These are phyloP conservation scores for Stevia rebaudiana DNA, from an alignment of 140 eudicot genomes.

Conservation along the genomic window DNA sequence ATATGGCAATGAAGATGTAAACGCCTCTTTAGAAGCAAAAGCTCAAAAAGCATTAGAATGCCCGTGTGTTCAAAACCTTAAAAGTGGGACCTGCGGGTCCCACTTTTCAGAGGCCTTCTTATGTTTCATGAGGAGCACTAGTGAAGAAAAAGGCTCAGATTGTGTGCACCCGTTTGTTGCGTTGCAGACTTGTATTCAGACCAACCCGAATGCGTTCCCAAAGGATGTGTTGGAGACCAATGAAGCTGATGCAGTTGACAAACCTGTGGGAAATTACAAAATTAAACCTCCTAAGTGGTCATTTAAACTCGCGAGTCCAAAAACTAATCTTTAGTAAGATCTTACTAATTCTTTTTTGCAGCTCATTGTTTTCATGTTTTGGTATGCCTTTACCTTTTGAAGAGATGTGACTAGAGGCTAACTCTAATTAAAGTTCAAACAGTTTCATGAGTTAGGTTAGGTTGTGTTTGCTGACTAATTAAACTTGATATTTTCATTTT, in stretches of 20 bases:
- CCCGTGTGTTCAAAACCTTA: conserved; percentile 82
- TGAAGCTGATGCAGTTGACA: conserved; percentile 34
- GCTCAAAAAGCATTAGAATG: conserved; percentile 88
- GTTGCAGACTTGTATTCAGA: conserved; percentile 66
- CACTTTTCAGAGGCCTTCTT: conserved; percentile 72
- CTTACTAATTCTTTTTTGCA: not conserved
- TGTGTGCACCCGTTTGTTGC: conserved; percentile 87
- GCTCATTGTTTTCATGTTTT: not conserved
- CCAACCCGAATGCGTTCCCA: conserved; percentile 59
- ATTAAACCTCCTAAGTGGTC: conserved; percentile 73
- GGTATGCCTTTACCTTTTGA: not conserved
- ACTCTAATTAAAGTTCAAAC: no score
- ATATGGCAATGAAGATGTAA: conserved; percentile 54
- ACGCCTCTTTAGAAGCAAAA: conserved; percentile 52
- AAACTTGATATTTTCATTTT: not conserved
- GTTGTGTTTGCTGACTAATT: not conserved
- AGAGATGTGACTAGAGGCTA: not conserved
- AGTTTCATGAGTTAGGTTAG: not conserved
- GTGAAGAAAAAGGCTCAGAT: conserved; percentile 91
- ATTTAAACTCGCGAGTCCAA: conserved; percentile 33
- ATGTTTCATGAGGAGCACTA: conserved; percentile 85
- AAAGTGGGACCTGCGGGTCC: conserved; percentile 62
- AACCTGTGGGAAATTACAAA: conserved; percentile 40
- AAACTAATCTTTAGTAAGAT: conserved; percentile 30
- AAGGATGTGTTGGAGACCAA: conserved; percentile 53